Base-by-base conservation (phyloP, 306 rosid genomes). In the Phaseolus lunatus region DNA sequence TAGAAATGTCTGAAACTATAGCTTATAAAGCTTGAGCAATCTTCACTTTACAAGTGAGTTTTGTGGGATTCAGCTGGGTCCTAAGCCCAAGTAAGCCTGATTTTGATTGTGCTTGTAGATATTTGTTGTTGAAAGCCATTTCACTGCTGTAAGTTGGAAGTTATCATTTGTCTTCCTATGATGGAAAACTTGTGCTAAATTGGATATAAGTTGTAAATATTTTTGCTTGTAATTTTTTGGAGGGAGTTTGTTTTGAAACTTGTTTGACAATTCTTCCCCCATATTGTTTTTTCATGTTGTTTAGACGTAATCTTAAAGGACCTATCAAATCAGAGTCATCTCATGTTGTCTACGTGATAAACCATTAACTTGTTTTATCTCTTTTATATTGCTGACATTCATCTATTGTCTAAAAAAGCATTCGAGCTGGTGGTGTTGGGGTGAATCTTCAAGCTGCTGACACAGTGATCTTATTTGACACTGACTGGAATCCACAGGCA, bases 401-500 rank as follows among this genome's bases (percentile, higher is more conserved):
- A 23, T 47, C 68, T 72, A 44, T 67, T 72, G 18, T 35, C 62
- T 2, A 41, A 47, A 70, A 43, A 73, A 96, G 98, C 82, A 96
- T 96, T 77, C 99, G 99, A 49, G 99, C 99, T 77, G 99, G 99
- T 86, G 99, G 98, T 57, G 99, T 96, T 82, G 99, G 99, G 78
- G 99, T 96, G 81, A 96, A 96, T 89, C 99, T 96, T 87, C 99
- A 96, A 87, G 99, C 99, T 78, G 99, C 99, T 49, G 99, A 96
- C 79, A 96, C 99, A 1, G 99, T 96, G 63, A 96, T 96, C 78
- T 88, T 96, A 77, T 96, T 96, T 8, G 99, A 96, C 89, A 96
- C 99, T 3, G 99, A 96, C 88, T 96, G 99, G 99, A 96, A 96
- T 82, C 99, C 99, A 78, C 99, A 96, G 96, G 99, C 76, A 90